Base-by-base conservation (phyloP, 1,139 yeast genomes). In the Debaryomyces sp. region DNA sequence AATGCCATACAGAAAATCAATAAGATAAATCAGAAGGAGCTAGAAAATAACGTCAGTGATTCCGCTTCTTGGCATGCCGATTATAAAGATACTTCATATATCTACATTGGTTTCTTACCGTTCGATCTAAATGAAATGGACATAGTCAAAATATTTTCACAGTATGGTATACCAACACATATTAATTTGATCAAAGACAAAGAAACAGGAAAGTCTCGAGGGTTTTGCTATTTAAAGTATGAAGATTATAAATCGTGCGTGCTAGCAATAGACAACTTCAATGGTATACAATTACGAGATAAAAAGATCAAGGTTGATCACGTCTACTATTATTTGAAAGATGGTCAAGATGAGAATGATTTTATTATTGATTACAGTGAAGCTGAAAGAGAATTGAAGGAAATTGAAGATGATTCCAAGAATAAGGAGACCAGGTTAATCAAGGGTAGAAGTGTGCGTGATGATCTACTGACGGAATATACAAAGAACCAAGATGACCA, bases 41-140 rank as follows among this genome's bases (percentile, higher is more conserved):
- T 92, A 23, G 79, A 76, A 18, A 70, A 71, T 15, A 84, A 85
- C n/a, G 78, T 84, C 0, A 64, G 85, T 0, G 77, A 78, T 38
- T 71, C 75, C 5, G 88, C 87, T 0, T 89, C 97, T 9, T 92
- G 98, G 98, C 98, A 92, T 62, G 78, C 83, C 55, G 96, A 92
- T 55, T 90, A 85, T 62, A 73, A 75, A 29, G 94, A 90, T 55
- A 81, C 95, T 0, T 64, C 71, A n/a, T 74, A 73, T 51, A 62
- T 75, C 43, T 80, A 68, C 59, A 82, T 92, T 27, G 96, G 96
- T 0, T 84, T 87, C n/a, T 66, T 94, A 18, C 86, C 91, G 10
- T 68, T 60, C 17, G 80, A 79, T 41, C 63, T 91, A 37, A 81
- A 82, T 8, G 96, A 89, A 59, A 84, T 84, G 38, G 98, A 94